A percentile compares a stretch with the other conserved stretches of the same genome.
phyloP scores from a whole-genome alignment of 805 yeast species.

The Clavispora phyllophila region DNA sequence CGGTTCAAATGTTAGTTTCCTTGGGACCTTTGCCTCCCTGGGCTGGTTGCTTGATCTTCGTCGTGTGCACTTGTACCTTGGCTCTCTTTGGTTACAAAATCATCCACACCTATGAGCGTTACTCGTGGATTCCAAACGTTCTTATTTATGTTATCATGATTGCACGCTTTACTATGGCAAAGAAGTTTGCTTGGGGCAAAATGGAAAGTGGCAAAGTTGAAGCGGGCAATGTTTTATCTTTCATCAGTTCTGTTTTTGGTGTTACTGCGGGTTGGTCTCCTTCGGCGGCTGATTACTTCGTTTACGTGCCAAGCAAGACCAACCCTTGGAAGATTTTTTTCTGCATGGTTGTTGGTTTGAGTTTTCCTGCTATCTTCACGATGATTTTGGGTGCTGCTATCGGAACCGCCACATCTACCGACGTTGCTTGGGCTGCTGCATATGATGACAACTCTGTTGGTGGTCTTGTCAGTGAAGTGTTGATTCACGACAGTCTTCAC shows the following conservation, averaged over 20 bases:
- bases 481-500: slow-evolving; percentile 24
- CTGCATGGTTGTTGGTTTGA: slow-evolving; percentile 25
- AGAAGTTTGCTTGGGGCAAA: slow-evolving; percentile 20
- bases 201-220: slow-evolving; percentile 23
- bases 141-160: slow-evolving; percentile 24
- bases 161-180: slow-evolving; percentile 23
- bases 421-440: slow-evolving; percentile 25
- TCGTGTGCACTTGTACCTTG: slow-evolving; percentile 22
- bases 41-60: slow-evolving; percentile 33
- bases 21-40: slow-evolving; percentile 29
- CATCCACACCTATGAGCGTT: slow-evolving; percentile 28
- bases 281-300: slow-evolving; percentile 30
- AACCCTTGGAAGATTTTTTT: slow-evolving; percentile 23
- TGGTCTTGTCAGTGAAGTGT: slow-evolving; percentile 26
- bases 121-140: slow-evolving; percentile 30
- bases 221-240: slow-evolving; percentile 28
- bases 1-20: slow-evolving; percentile 25
- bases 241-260: slow-evolving; percentile 26
- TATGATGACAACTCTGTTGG: slow-evolving; percentile 28
- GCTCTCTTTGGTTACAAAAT: slow-evolving; percentile 30
- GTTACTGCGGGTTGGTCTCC: slow-evolving; percentile 31
- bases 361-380: slow-evolving; percentile 24
- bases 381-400: slow-evolving; percentile 29
- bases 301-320: slow-evolving; percentile 26
- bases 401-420: slow-evolving; percentile 23